Evolutionary conservation across 2,329 filamentous ascomycete species (phyloP).

Genomic region (Claviceps pusilla): DNA sequence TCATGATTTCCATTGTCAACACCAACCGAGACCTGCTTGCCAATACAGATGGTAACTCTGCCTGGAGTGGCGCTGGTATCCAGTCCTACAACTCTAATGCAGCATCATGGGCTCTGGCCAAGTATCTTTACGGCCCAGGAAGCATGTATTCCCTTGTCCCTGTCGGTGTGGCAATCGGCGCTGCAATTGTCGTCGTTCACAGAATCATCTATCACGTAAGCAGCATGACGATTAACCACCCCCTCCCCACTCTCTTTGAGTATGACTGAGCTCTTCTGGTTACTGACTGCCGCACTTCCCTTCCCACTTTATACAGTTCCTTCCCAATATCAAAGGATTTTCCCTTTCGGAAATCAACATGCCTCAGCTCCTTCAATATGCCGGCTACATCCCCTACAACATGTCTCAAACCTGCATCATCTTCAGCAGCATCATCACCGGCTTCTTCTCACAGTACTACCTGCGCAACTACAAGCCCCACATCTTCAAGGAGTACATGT

Average conservation of each 20-base stretch:
- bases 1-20: slow-evolving; percentile 29
- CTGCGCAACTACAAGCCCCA: slow-evolving; percentile 36
- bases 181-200: slow-evolving; percentile 13
- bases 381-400: slow-evolving; percentile 5
- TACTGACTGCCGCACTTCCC: not conserved
- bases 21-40: slow-evolving; percentile 26
- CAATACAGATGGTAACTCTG: slow-evolving; percentile 24
- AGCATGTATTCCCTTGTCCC: slow-evolving; percentile 23
- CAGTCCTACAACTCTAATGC: slow-evolving; percentile 28
- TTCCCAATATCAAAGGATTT: not conserved
- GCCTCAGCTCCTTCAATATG: slow-evolving; percentile 4
- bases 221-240: not conserved
- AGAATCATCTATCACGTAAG: not conserved
- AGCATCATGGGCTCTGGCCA: slow-evolving; percentile 19
- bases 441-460: slow-evolving; percentile 36
- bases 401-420: slow-evolving; percentile 40
- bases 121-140: slow-evolving; percentile 26
- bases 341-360: slow-evolving; percentile 1
- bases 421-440: slow-evolving; percentile 27
- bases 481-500: slow-evolving; percentile 39
- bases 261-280: not conserved
- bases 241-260: not conserved
- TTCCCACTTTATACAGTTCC: not conserved
- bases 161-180: slow-evolving; percentile 26
- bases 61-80: slow-evolving; percentile 33